These are phyloP conservation scores for Hypoxylon trugodes DNA, from an alignment of 495 filamentous ascomycete genomes.

Conservation along the genomic window DNA sequence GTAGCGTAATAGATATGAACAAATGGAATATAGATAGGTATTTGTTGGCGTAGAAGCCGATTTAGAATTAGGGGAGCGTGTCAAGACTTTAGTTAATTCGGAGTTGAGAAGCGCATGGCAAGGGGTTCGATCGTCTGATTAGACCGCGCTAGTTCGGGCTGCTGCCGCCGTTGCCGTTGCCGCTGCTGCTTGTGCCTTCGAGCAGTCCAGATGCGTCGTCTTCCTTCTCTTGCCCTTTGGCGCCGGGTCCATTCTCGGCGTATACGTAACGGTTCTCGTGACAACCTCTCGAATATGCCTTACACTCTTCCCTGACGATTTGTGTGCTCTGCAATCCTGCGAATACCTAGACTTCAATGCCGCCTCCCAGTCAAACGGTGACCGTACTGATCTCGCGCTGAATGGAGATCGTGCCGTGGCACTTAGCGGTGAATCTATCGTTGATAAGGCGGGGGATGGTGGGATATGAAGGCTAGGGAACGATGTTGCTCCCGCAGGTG, in stretches of 20 bases:
- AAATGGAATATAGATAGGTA: conserved; percentile 41
- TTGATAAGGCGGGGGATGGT: conserved; percentile 65
- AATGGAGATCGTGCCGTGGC: conserved; percentile 55
- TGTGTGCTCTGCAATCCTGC: conserved; percentile 52
- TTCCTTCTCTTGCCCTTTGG: conserved; percentile 81
- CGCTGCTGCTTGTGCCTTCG: conserved; percentile 34
- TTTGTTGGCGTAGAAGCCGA: conserved; percentile 23
- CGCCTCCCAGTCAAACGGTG: conserved; percentile 69
- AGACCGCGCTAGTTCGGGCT: conserved; percentile 30
- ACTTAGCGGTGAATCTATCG: conserved; percentile 53
- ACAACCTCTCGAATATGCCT: conserved; percentile 73
- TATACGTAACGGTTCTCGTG: conserved; percentile 79
- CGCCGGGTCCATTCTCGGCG: conserved; percentile 71
- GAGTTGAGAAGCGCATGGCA: conserved; percentile 19
- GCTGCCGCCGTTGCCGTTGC: conserved; percentile 29
- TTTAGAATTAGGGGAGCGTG: conserved; percentile 21
- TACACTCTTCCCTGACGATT: conserved; percentile 59
- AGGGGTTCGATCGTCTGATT: conserved; percentile 9
- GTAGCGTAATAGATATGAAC: conserved; percentile 40
- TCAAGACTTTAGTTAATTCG: conserved; percentile 35
- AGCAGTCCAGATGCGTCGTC: conserved; percentile 42
- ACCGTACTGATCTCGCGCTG: conserved; percentile 63
- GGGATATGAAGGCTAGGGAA: conserved; percentile 66
- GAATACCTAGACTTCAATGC: conserved; percentile 62
- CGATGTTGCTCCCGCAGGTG: conserved; percentile 55